Evolutionary conservation across 768 basidiomycete species (phyloP).

Genomic region (Vararia minispora): DNA sequence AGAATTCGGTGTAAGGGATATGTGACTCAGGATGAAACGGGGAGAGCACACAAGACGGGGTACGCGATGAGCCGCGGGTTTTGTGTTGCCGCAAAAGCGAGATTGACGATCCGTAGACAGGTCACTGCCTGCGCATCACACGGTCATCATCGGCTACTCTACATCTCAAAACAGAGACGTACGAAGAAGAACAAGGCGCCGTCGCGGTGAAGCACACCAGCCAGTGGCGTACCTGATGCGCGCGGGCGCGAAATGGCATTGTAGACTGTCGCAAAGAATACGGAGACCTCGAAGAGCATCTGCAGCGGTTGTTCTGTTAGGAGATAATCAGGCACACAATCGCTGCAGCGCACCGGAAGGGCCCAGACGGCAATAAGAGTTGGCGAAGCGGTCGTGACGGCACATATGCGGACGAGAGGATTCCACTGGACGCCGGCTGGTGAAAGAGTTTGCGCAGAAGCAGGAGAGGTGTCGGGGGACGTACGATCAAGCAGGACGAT

Average conservation of each 20-base stretch:
- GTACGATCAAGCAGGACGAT: background rate
- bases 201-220: conserved; percentile 22
- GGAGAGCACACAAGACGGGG: conserved; percentile 2
- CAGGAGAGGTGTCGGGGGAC: background rate
- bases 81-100: background rate
- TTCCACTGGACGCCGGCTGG: conserved; percentile 19
- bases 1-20: too few relatives aligned
- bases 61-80: background rate
- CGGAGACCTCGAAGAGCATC: conserved; percentile 25
- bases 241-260: conserved; percentile 27
- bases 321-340: background rate
- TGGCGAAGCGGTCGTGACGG: conserved; percentile 13
- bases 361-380: conserved; percentile 21
- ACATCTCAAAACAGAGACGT: too few relatives aligned
- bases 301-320: conserved; percentile 7
- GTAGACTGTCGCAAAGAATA: conserved; percentile 21
- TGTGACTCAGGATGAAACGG: background rate
- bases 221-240: conserved; percentile 16
- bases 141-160: too few relatives aligned
- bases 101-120: background rate
- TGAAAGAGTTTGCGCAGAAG: background rate
- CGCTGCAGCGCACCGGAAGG: conserved; percentile 19
- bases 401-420: conserved; percentile 17
- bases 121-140: background rate
- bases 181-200: conserved; percentile 27